Evolutionary conservation across 2,329 filamentous ascomycete species (phyloP).

Genomic region (Zymoseptoria pseudotritici): DNA sequence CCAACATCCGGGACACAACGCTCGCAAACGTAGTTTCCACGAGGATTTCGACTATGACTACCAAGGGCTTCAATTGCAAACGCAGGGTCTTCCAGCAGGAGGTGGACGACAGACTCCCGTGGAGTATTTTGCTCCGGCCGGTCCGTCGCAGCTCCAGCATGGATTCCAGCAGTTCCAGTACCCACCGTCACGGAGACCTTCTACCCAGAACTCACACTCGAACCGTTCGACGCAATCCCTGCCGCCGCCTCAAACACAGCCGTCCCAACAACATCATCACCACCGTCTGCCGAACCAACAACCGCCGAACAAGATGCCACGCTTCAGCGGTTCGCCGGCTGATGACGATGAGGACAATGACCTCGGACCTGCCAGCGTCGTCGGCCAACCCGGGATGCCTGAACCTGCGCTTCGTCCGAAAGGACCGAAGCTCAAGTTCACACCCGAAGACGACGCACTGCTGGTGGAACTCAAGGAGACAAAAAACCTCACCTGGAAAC

Average conservation of each 20-base stretch:
- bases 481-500: conserved; percentile 92
- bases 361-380: conserved; percentile 68
- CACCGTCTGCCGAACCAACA: conserved; percentile 70
- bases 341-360: conserved; percentile 30
- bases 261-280: conserved; percentile 57
- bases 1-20: conserved; percentile 17
- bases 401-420: conserved; percentile 69
- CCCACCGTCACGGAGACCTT: conserved; percentile 16
- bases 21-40: conserved; percentile 39
- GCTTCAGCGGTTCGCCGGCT: conserved; percentile 36
- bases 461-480: conserved; percentile 89
- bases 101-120: conserved; percentile 30
- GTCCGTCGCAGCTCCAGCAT: conserved; percentile 18
- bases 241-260: conserved; percentile 44
- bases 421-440: conserved; percentile 89
- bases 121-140: conserved; percentile 31
- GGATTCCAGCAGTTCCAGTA: conserved; percentile 16
- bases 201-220: conserved; percentile 17
- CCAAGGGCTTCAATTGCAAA: conserved; percentile 31
- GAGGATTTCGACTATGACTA: conserved; percentile 36
- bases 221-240: conserved; percentile 27
- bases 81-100: conserved; percentile 25
- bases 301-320: conserved; percentile 60
- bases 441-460: conserved; percentile 79
- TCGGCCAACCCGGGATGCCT: conserved; percentile 83